Evolutionary conservation across 179 eudicot species (phyloP), one percentile per base, ranked within the genome.

Genomic region (Nepenthes alata): DNA sequence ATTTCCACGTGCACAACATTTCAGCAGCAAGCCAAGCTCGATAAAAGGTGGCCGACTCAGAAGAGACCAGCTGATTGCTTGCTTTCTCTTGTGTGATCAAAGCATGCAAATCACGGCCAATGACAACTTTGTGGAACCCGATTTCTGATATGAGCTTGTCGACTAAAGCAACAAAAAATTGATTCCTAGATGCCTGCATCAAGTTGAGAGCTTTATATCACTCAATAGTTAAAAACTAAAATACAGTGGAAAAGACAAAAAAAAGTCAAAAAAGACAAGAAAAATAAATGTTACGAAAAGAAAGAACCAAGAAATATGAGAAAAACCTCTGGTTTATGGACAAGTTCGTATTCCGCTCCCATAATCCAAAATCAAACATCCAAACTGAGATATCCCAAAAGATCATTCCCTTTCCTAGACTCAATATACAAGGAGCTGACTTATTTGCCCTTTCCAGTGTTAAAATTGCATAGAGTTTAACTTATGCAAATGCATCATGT

Each of bases 1-100:
- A 93, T 67, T 82, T 82, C 98, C 97, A 89, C 52, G 94, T 72
- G 76, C 98, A 93, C 60, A 93, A 82, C 71, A 93, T 75, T 78
- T 93, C 96, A 67, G 87, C 93, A 62, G 85, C 95, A 68, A 93
- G 89, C 98, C 98, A 93, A 57, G 86, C 82, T 59, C 95, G 89
- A 62, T 74, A 67, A 67, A 68, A 70, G 60, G 57, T 65, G 9
- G 36, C 6, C 63, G 77, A 67, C 58, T 62, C 79, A 70, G 73
- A 60, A 57, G 60, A 36, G 36, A 41, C 61, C 47, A 56, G 62
- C 48, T 77, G 73, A 47, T 25, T 37, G 35, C 38, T 60, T 72
- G 62, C 69, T 69, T 76, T 62, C 59, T 71, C 75, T 25, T 69
- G 58, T 25, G 63, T 62, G 59, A 72, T 70, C 35, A 56, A 62